Evolutionary conservation across 768 basidiomycete species (phyloP).

Genomic region (Rhizopogon vesiculosus): DNA sequence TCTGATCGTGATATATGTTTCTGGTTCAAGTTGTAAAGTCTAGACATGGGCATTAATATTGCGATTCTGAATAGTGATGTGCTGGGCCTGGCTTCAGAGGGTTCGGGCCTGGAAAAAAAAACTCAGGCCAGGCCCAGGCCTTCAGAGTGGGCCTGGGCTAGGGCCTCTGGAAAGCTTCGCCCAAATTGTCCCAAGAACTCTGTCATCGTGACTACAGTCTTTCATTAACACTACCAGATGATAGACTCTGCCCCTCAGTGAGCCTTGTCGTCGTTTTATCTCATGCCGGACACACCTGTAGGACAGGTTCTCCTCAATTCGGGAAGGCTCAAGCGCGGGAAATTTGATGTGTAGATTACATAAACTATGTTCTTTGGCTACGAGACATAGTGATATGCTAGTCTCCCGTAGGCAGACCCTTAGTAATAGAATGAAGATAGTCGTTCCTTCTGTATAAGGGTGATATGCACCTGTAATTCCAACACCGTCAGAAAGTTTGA

Average conservation of each 20-base stretch:
- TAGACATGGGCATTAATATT: slow-evolving; percentile 17
- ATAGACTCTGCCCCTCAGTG: slow-evolving; percentile 87
- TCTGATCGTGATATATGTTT: too few species aligned
- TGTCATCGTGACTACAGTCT: slow-evolving; percentile 72
- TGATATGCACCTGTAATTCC: slow-evolving; percentile 15
- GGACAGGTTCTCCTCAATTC: slow-evolving; percentile 43
- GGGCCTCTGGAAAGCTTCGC: background rate
- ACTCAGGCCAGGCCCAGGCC: background rate
- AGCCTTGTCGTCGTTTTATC: slow-evolving; percentile 14
- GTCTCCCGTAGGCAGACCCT: too few species aligned
- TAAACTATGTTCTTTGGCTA: slow-evolving; percentile 87
- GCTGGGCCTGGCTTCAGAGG: too few species aligned
- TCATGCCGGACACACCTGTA: slow-evolving; percentile 18
- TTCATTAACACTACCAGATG: slow-evolving; percentile 52
- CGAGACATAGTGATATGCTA: slow-evolving; percentile 76
- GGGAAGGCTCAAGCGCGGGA: background rate
- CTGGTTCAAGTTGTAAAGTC: too few species aligned
- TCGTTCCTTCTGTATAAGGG: too few species aligned
- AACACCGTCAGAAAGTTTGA: slow-evolving; percentile 53
- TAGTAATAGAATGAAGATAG: too few species aligned
- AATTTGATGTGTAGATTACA: slow-evolving; percentile 35
- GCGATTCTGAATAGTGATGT: background rate
- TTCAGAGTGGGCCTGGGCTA: background rate
- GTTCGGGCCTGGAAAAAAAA: background rate
- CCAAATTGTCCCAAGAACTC: slow-evolving; percentile 43